Evolutionary conservation across 1,139 yeast genomes (phyloP), one percentile per base, ranked within the genome.

Genomic region (Candida sanyaensis): DNA sequence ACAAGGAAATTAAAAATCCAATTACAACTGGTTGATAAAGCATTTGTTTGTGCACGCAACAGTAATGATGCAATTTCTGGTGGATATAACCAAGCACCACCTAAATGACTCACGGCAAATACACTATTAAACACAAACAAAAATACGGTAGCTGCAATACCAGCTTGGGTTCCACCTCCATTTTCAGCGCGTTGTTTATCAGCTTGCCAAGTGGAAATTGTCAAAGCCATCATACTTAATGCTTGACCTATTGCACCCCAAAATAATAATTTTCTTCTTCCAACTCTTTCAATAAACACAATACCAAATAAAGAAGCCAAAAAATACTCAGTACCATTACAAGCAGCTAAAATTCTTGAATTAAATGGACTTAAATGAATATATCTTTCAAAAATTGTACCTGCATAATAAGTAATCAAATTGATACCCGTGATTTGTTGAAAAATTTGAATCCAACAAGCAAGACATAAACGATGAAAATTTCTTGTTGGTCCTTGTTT

Each of bases 161-260:
- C 69, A 9, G 59, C 54, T 12, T 49, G 49, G 9, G 55, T 44
- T 31, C 58, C 60, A 44, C 61, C 59, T 3, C 44, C 44, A 7
- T 49, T 49, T 21, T 29, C 26, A 6, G 42, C 43, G 13, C 36
- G 32, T 42, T 53, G 53, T 11, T 50, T 43, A 39, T 57, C 59
- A 32, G 67, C 68, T 27, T 64, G 61, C 59, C 66, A 65, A n/a
- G 63, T 61, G 6, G 69, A 48, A 32, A 60, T 61, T 2, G 71
- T 65, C 43, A 68, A 60, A 17, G 65, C 57, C 21, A 65, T 68
- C 74, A 69, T 69, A 26, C 64, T 59, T 11, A 63, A 34, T 23
- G 70, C 63, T 60, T 77, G 71, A 52, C 83, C 84, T 41, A 66
- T 61, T 27, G 86, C 81, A 54, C 87, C 87, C 53, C 67, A 66